These are phyloP conservation scores for Fomitopsis schrenkii DNA, from an alignment of 1,284 basidiomycete species.

Conservation along the genomic window DNA sequence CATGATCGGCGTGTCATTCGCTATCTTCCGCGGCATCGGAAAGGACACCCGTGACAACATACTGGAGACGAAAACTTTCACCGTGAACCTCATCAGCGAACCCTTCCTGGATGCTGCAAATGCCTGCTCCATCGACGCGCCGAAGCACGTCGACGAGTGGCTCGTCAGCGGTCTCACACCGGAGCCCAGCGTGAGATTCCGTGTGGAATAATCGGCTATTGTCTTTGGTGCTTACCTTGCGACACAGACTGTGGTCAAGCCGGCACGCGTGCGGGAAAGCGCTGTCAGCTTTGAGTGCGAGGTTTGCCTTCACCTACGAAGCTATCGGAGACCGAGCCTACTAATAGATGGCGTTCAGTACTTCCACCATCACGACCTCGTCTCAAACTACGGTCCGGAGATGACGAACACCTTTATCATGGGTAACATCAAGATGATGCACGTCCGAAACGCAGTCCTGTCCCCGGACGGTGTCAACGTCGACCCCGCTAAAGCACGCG, in stretches of 20 bases:
- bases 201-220: slow-evolving; percentile 39
- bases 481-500: slow-evolving; percentile 56
- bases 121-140: slow-evolving; percentile 60
- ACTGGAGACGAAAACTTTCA: slow-evolving; percentile 61
- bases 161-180: slow-evolving; percentile 64
- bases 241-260: slow-evolving; percentile 39
- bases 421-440: slow-evolving; percentile 61
- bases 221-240: neutral
- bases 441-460: slow-evolving; percentile 54
- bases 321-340: neutral
- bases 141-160: slow-evolving; percentile 67
- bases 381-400: slow-evolving; percentile 4
- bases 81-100: slow-evolving; percentile 71
- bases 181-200: slow-evolving; percentile 51
- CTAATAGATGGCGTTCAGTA: slow-evolving; percentile 31
- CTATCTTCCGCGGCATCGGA: slow-evolving; percentile 14
- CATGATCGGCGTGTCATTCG: slow-evolving; percentile 9
- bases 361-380: slow-evolving; percentile 53
- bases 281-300: slow-evolving; percentile 73
- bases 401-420: slow-evolving; percentile 54
- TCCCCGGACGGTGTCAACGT: slow-evolving; percentile 44
- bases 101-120: slow-evolving; percentile 71
- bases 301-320: slow-evolving; percentile 29
- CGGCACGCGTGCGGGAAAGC: slow-evolving; percentile 68
- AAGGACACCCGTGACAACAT: slow-evolving; percentile 72